Evolutionary conservation across 805 yeast genomes (phyloP).

Genomic region (Saccharomyces eubayanus): DNA sequence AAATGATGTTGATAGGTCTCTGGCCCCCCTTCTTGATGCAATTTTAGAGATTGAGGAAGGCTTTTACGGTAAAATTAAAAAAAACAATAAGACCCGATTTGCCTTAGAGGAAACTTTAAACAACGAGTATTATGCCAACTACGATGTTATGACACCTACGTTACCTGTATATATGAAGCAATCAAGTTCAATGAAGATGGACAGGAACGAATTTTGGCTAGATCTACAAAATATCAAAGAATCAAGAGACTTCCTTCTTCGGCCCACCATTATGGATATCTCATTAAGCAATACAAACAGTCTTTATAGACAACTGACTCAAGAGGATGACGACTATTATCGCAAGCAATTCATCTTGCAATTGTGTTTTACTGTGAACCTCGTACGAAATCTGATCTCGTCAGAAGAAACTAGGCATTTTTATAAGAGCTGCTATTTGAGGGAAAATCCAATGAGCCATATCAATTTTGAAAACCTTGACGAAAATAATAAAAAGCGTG

Average conservation of each 20-base stretch:
- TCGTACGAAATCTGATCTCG: conserved; percentile 12
- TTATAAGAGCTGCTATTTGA: conserved; percentile 16
- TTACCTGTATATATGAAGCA: conserved; percentile 14
- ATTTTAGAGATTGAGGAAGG: conserved; percentile 19
- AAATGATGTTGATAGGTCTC: conserved; percentile 12
- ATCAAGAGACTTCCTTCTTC: conserved; percentile 3
- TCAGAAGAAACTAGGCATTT: conserved; percentile 14
- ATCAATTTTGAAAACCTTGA: conserved; percentile 7
- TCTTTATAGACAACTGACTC: conserved; percentile 18
- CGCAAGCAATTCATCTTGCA: conserved; percentile 27
- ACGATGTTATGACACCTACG: conserved; percentile 3
- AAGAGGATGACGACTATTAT: conserved; percentile 16
- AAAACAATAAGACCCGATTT: conserved; percentile 5
- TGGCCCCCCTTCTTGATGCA: conserved; percentile 14
- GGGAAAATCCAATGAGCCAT: conserved; percentile 15
- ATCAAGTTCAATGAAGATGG: conserved; percentile 7
- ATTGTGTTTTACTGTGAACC: conserved; percentile 11
- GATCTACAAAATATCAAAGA: conserved; percentile 1
- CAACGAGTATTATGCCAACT: conserved; percentile 11
- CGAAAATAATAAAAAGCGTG: conserved; percentile 9
- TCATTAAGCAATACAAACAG: conserved; percentile 13
- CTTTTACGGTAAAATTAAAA: conserved; percentile 13
- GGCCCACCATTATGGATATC: conserved; percentile 19
- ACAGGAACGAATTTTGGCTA: conserved; percentile 13
- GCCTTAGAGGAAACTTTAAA: conserved; percentile 14